Percentiles rank a stretch among this genome's conserved stretches.
Conservation (phyloP, 331 rosid species). For the Prunus yedoensis region DNA sequence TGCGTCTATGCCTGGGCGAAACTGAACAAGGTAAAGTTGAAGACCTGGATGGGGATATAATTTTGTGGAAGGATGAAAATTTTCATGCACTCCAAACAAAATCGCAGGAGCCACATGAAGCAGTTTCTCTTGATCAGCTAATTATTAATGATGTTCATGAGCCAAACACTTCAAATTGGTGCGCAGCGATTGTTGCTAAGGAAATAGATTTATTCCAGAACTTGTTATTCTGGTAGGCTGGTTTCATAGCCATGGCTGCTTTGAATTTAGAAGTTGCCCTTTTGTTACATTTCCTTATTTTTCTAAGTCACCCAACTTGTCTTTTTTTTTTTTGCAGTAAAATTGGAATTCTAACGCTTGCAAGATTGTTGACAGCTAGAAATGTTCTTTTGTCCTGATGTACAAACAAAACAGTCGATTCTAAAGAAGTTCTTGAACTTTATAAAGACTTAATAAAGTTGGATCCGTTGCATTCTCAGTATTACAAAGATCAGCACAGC, state of each 20-base stretch:
- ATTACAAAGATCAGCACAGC: conserved; percentile 71
- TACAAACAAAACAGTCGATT: conserved; percentile 36
- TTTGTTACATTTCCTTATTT: background rate
- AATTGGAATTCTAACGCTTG: conserved; percentile 85
- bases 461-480: conserved; percentile 62
- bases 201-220: conserved; percentile 63
- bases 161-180: conserved; percentile 52
- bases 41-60: conserved; percentile 31
- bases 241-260: conserved; percentile 26
- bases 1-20: conserved; percentile 33
- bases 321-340: conserved; percentile 47
- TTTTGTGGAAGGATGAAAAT: conserved; percentile 54
- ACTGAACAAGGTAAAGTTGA: conserved; percentile 28
- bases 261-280: conserved; percentile 15
- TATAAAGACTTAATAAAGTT: conserved; percentile 57
- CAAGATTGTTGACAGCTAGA: conserved; percentile 76
- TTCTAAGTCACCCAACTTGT: background rate
- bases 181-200: conserved; percentile 49
- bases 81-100: conserved; percentile 35
- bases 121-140: conserved; percentile 31
- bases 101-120: conserved; percentile 42
- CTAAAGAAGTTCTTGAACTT: conserved; percentile 70
- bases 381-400: conserved; percentile 45
- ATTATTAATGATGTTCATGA: conserved; percentile 32
- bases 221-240: conserved; percentile 54